phyloP scores from a whole-genome alignment of 306 rosid species.

The Vachellia collinsii region DNA sequence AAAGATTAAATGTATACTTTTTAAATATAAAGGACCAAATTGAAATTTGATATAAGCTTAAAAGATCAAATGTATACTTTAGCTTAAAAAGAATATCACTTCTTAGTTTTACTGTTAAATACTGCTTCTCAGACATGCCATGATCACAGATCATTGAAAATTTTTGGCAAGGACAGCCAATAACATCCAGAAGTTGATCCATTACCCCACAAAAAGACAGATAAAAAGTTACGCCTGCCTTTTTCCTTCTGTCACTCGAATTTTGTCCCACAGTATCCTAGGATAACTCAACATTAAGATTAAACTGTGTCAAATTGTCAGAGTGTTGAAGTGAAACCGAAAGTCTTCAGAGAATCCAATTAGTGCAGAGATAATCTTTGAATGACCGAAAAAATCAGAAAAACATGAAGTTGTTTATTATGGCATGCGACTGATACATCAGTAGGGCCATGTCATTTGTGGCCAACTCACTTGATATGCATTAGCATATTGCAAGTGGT shows the following conservation, averaged over 20 bases:
- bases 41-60: too few species aligned
- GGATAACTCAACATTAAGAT: not conserved
- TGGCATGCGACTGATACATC: constrained; percentile 52
- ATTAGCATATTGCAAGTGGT: constrained; percentile 46
- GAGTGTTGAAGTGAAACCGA: not conserved
- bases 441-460: constrained; percentile 59
- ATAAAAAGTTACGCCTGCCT: constrained; percentile 32
- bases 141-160: not conserved
- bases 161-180: constrained; percentile 22
- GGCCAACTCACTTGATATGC: constrained; percentile 55
- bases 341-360: not conserved
- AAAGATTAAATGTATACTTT: too few species aligned
- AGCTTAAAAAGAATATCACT: not conserved
- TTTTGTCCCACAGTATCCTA: constrained; percentile 22
- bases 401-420: constrained; percentile 30
- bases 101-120: not conserved
- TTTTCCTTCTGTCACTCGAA: constrained; percentile 28
- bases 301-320: not conserved
- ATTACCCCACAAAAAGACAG: constrained; percentile 36
- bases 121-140: not conserved
- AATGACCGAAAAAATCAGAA: not conserved
- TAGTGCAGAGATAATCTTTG: not conserved
- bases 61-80: too few species aligned
- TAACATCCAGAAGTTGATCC: constrained; percentile 18
- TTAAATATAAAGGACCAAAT: too few species aligned